Evolutionary conservation across 2,329 filamentous ascomycete species (phyloP).

Genomic region (Arthrobotrys conoides): DNA sequence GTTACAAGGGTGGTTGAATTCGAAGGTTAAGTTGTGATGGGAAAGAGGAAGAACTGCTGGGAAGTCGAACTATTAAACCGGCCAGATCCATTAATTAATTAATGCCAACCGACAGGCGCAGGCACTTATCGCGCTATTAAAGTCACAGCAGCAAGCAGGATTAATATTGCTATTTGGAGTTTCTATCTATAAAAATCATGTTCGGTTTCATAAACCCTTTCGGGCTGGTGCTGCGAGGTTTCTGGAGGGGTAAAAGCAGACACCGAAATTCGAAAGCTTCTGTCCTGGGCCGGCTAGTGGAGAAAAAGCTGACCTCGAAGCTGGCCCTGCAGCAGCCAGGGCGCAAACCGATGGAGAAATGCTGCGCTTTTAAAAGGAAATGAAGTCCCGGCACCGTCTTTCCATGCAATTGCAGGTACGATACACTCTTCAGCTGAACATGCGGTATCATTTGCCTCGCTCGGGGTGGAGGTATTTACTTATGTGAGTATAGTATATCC

Average conservation of each 20-base stretch:
- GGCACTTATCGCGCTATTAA: constrained; percentile 35
- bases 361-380: constrained; percentile 54
- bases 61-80: constrained; percentile 32
- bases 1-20: neutral
- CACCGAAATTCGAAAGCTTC: neutral
- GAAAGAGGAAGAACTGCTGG: constrained; percentile 6
- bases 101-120: constrained; percentile 35
- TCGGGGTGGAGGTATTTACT: no score
- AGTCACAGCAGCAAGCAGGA: constrained; percentile 22
- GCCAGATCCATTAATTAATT: constrained; percentile 26
- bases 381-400: neutral
- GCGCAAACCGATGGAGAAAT: constrained; percentile 36
- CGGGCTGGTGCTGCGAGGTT: constrained; percentile 56
- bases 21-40: neutral
- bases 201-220: constrained; percentile 60
- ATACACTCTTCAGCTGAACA: constrained; percentile 11
- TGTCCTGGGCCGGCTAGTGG: constrained; percentile 10
- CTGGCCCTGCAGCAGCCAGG: constrained; percentile 36
- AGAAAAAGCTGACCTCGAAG: constrained; percentile 6
- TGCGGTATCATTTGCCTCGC: no score
- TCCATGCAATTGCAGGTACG: constrained; percentile 28
- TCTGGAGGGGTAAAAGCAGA: constrained; percentile 42
- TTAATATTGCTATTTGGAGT: constrained; percentile 37
- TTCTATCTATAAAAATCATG: constrained; percentile 53
- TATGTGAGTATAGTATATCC: no score